Evolutionary conservation across 2,329 filamentous ascomycete genomes (phyloP).

Genomic region (Penicillium sp.): DNA sequence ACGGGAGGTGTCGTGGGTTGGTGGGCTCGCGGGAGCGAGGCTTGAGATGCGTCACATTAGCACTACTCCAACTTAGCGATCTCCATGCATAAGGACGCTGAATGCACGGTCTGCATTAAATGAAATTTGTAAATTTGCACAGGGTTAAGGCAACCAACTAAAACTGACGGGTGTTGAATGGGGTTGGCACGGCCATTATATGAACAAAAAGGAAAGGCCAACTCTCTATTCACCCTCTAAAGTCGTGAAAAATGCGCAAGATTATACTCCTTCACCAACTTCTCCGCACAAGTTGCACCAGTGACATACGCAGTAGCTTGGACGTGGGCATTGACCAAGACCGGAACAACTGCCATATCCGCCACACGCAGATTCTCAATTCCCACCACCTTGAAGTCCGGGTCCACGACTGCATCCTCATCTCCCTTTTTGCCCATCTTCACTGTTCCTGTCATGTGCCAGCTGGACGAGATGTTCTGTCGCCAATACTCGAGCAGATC

Average conservation of each 20-base stretch:
- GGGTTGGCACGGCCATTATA: not conserved
- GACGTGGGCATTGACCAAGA: slow-evolving; percentile 50
- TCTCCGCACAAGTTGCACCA: slow-evolving; percentile 54
- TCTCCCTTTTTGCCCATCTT: slow-evolving; percentile 56
- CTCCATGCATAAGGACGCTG: too few relatives aligned
- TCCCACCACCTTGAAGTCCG: slow-evolving; percentile 39
- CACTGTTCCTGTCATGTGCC: slow-evolving; percentile 58
- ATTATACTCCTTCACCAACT: slow-evolving; percentile 47
- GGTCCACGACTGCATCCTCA: slow-evolving; percentile 50
- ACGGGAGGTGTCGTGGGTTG: too few relatives aligned
- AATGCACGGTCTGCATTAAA: too few relatives aligned
- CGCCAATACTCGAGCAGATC: slow-evolving; percentile 54
- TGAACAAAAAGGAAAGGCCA: too few relatives aligned
- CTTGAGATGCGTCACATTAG: too few relatives aligned
- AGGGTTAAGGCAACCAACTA: too few relatives aligned
- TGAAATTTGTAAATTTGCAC: too few relatives aligned
- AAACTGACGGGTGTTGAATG: not conserved
- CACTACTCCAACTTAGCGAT: too few relatives aligned
- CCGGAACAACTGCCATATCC: slow-evolving; percentile 46
- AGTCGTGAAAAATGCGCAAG: too few relatives aligned
- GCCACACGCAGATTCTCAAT: slow-evolving; percentile 42
- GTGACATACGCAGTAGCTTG: slow-evolving; percentile 56
- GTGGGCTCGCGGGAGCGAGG: too few relatives aligned
- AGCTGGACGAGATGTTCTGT: slow-evolving; percentile 49
- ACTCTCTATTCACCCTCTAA: too few relatives aligned